Percentiles rank a stretch among this genome's conserved stretches.
Evolutionary conservation across 371 early-diverging fungal genomes (phyloP).

Genomic region (Thermomucor indicae-seudaticae): DNA sequence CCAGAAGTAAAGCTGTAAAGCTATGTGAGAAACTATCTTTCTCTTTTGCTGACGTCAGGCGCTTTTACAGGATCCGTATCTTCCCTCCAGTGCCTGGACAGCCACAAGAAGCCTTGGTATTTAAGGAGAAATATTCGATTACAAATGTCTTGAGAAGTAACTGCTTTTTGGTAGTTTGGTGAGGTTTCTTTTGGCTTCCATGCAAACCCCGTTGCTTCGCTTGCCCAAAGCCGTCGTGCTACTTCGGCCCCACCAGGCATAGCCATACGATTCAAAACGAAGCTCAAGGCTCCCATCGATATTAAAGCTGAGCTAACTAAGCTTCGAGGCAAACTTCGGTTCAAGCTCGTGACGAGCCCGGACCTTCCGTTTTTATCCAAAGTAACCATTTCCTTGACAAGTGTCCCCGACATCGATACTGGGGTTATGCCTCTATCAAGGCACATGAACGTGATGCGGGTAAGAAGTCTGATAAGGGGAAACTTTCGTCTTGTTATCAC

Average conservation of each 20-base stretch:
- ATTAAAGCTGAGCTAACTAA: constrained; percentile 26
- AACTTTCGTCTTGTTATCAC: not conserved
- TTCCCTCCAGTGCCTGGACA: constrained; percentile 17
- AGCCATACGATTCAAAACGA: constrained; percentile 30
- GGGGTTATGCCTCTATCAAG: constrained; percentile 33
- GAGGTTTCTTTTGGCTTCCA: constrained; percentile 24
- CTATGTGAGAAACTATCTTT: not conserved
- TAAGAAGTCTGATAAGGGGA: not conserved
- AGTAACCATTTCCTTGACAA: constrained; percentile 28
- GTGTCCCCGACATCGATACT: constrained; percentile 24
- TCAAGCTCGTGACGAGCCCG: constrained; percentile 26
- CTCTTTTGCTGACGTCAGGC: not conserved
- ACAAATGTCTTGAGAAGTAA: not conserved
- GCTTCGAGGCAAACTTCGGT: constrained; percentile 23
- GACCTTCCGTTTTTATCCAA: constrained; percentile 30
- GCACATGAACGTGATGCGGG: constrained; percentile 30
- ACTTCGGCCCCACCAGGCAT: constrained; percentile 22
- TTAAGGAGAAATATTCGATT: not conserved
- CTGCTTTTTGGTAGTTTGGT: constrained; percentile 18
- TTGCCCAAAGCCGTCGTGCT: not conserved
- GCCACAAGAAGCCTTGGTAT: constrained; percentile 20
- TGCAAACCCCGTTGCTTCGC: constrained; percentile 12
- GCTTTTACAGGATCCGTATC: constrained; percentile 12
- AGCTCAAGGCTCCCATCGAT: constrained; percentile 25
- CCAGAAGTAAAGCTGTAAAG: constrained; percentile 5